phyloP scores from a whole-genome alignment of 129 eudicot genomes.

The Heracleum sosnowskyi region DNA sequence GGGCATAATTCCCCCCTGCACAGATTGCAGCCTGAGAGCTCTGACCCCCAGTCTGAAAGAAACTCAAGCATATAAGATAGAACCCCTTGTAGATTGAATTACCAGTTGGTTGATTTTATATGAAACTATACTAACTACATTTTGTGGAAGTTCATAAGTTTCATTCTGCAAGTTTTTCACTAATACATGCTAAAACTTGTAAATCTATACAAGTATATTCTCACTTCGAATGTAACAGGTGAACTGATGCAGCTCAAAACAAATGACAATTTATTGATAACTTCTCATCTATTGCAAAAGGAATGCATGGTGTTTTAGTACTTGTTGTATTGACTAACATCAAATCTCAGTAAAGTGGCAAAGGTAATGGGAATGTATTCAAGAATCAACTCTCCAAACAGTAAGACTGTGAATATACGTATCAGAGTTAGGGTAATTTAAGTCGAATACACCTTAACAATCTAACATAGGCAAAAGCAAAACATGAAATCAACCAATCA shows the following conservation, averaged over 20 bases:
- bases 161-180: neutral
- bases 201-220: neutral
- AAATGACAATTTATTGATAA: neutral
- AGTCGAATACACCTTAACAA: neutral
- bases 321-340: neutral
- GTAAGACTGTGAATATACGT: neutral
- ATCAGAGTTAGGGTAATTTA: neutral
- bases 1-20: slow-evolving; percentile 80
- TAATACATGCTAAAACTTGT: neutral
- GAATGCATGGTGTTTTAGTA: neutral
- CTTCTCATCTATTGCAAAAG: neutral
- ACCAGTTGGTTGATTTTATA: neutral
- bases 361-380: neutral
- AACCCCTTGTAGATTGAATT: neutral
- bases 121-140: neutral
- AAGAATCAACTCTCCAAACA: neutral
- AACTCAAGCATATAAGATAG: neutral
- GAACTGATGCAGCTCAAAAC: neutral
- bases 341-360: neutral
- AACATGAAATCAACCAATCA: neutral
- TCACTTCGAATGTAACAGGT: neutral
- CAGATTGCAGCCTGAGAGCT: slow-evolving; percentile 46
- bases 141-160: neutral
- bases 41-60: slow-evolving; percentile 34
- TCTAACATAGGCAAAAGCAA: neutral